These are phyloP conservation scores for Arthrinium puccinioides DNA, from an alignment of 2,329 filamentous ascomycete genomes.

Conservation along the genomic window DNA sequence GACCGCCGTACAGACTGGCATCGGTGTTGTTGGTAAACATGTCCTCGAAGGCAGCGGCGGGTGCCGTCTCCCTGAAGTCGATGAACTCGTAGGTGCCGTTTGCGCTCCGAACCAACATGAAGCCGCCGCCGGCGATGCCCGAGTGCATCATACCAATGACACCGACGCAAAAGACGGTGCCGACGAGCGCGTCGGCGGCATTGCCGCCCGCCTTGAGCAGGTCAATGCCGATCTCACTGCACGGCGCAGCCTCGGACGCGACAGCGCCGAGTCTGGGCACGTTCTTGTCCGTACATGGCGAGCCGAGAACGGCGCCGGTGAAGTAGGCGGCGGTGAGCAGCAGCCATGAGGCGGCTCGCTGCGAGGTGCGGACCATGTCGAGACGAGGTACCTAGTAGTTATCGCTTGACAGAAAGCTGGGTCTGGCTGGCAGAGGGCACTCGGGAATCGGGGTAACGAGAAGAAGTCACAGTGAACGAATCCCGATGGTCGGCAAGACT, in stretches of 20 bases:
- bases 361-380: no score
- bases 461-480: no score
- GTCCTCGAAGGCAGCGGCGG: constrained; percentile 67
- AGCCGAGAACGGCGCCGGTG: not conserved
- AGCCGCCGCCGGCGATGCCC: constrained; percentile 85
- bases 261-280: constrained; percentile 48
- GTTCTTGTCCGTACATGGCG: not conserved
- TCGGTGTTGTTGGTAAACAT: constrained; percentile 70
- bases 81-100: constrained; percentile 75
- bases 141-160: constrained; percentile 71
- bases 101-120: constrained; percentile 69
- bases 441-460: no score
- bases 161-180: constrained; percentile 68
- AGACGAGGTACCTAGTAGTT: no score
- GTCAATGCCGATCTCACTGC: constrained; percentile 61
- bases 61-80: constrained; percentile 80
- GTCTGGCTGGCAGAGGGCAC: no score
- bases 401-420: no score
- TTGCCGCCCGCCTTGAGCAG: constrained; percentile 55
- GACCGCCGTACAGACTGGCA: constrained; percentile 59
- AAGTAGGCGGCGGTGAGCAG: not conserved
- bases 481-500: no score
- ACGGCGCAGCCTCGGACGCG: constrained; percentile 62
- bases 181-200: constrained; percentile 69
- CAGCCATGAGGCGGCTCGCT: no score